A percentile compares a stretch with the other conserved stretches of the same genome.
Evolutionary conservation across 805 yeast species (phyloP).

Genomic region (Candida odintsovae): DNA sequence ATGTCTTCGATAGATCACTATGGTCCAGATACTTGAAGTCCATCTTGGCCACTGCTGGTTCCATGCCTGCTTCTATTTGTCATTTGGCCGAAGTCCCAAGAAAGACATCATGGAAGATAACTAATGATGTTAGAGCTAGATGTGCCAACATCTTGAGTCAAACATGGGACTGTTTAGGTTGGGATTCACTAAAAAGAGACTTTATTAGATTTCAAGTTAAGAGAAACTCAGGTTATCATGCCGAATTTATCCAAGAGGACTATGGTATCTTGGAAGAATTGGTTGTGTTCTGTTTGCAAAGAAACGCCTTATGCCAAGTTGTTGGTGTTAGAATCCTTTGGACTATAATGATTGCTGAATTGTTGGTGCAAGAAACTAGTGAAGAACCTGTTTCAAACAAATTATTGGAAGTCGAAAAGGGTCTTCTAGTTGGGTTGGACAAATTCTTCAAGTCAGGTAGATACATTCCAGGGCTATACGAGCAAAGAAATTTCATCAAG

Average conservation of each 20-base stretch:
- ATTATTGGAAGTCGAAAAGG: slow-evolving; percentile 55
- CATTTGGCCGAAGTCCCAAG: slow-evolving; percentile 68
- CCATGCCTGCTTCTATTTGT: slow-evolving; percentile 65
- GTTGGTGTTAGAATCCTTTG: slow-evolving; percentile 64
- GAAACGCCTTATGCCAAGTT: slow-evolving; percentile 52
- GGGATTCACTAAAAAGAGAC: slow-evolving; percentile 52
- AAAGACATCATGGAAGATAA: slow-evolving; percentile 58
- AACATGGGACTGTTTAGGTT: slow-evolving; percentile 73
- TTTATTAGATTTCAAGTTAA: slow-evolving; percentile 51
- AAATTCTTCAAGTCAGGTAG: slow-evolving; percentile 53
- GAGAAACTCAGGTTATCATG: slow-evolving; percentile 67
- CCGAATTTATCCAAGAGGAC: slow-evolving; percentile 51
- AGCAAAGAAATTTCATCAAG: slow-evolving; percentile 48
- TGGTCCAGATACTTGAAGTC: slow-evolving; percentile 67
- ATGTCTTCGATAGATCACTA: slow-evolving; percentile 47
- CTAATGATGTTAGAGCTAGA: slow-evolving; percentile 57
- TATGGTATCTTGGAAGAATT: slow-evolving; percentile 59
- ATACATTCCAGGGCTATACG: slow-evolving; percentile 50
- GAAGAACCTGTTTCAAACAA: slow-evolving; percentile 54
- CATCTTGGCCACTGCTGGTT: slow-evolving; percentile 50
- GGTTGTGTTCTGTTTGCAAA: slow-evolving; percentile 62
- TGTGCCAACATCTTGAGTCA: slow-evolving; percentile 48
- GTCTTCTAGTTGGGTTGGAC: slow-evolving; percentile 57
- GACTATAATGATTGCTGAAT: slow-evolving; percentile 66
- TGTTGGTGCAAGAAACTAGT: slow-evolving; percentile 46